Evolutionary conservation across 192 early-diverging fungal species (phyloP).

Genomic region (Coemansia sp.): DNA sequence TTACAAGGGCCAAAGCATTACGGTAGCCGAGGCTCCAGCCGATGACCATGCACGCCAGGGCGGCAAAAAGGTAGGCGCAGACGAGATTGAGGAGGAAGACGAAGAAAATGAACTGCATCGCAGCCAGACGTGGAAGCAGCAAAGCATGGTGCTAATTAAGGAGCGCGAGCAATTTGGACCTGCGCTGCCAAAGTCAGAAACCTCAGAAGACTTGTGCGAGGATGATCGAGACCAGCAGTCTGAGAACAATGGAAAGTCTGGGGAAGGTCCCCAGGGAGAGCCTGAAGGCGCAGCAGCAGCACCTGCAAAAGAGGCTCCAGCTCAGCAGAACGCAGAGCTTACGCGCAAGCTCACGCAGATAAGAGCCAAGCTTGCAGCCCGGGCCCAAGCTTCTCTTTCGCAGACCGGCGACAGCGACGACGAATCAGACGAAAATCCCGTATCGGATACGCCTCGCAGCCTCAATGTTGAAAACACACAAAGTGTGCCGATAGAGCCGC

Average conservation of each 20-base stretch:
- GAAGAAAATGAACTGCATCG: constrained; percentile 23
- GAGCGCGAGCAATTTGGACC: constrained; percentile 37
- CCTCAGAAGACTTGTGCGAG: constrained; percentile 19
- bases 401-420: neutral
- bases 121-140: constrained; percentile 45
- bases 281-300: neutral
- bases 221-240: constrained; percentile 7
- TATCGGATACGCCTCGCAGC: neutral
- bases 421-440: too few species aligned
- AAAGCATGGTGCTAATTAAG: constrained; percentile 32
- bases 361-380: neutral
- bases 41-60: neutral
- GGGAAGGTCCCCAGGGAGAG: too few species aligned
- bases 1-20: constrained; percentile 13
- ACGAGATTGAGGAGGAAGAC: constrained; percentile 17
- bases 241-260: neutral
- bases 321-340: neutral
- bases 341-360: neutral
- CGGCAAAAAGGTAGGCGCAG: constrained; percentile 3
- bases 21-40: neutral
- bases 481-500: neutral
- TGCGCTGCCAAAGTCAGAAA: constrained; percentile 15
- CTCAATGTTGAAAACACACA: neutral
- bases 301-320: neutral
- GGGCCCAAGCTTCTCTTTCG: constrained; percentile 2